Conservation (phyloP, 2,329 filamentous ascomycete genomes). For the Fusarium ramigenum region DNA sequence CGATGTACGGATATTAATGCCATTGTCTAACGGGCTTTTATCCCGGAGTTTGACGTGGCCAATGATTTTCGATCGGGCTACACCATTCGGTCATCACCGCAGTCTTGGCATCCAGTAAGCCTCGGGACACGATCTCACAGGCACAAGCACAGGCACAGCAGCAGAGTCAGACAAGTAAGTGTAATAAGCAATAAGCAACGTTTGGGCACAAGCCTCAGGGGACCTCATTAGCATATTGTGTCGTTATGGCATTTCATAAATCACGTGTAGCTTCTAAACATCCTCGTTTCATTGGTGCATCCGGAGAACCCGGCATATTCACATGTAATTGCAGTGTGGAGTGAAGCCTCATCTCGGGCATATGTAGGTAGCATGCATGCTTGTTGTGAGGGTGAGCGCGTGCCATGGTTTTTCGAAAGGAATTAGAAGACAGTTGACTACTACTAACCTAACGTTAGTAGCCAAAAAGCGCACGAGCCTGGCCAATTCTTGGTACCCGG, state of each 20-base stretch:
- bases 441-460: background rate
- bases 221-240: background rate
- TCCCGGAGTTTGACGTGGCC: conserved; percentile 11
- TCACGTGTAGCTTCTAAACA: conserved; percentile 34
- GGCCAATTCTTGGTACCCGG: conserved; percentile 21
- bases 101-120: conserved; percentile 31
- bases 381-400: background rate
- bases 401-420: conserved; percentile 17
- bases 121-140: conserved; percentile 26
- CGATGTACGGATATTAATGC: conserved; percentile 28
- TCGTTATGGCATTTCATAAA: background rate
- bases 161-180: conserved; percentile 12
- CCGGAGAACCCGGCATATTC: conserved; percentile 42
- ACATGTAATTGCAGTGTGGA: conserved; percentile 47
- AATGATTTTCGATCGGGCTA: conserved; percentile 16
- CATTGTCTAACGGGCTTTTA: conserved; percentile 14
- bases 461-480: conserved; percentile 22
- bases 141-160: conserved; percentile 18
- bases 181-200: conserved; percentile 23
- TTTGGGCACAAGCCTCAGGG: conserved; percentile 28
- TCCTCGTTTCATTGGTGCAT: conserved; percentile 30
- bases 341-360: conserved; percentile 31
- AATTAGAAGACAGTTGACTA: background rate
- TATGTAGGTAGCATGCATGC: background rate
- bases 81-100: conserved; percentile 22